phyloP scores from a whole-genome alignment of 2,329 filamentous ascomycete species.

The Diaporthe caulivora region DNA sequence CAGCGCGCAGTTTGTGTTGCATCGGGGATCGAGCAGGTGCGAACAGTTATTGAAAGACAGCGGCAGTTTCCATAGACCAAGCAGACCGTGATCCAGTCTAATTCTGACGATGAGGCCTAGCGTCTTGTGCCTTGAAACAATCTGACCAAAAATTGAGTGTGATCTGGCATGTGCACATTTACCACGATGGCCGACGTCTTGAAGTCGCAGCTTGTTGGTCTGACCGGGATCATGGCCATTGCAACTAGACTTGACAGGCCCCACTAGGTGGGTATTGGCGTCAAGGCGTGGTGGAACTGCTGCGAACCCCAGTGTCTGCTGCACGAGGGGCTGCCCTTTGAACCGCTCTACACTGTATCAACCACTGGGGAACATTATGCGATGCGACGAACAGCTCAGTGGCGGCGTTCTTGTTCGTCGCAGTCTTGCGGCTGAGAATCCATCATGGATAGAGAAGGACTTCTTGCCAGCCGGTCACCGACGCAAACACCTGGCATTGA shows the following conservation, averaged over 20 bases:
- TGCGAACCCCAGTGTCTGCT: conserved; percentile 7
- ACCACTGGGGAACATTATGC: background rate
- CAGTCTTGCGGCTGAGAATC: background rate
- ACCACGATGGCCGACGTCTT: background rate
- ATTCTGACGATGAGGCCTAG: background rate
- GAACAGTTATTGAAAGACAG: background rate
- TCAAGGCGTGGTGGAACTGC: background rate
- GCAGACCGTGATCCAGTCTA: background rate
- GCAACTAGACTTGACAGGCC: background rate
- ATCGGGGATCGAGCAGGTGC: background rate
- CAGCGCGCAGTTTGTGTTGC: background rate
- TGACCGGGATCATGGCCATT: conserved; percentile 12
- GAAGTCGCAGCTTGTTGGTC: background rate
- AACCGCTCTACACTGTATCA: no score
- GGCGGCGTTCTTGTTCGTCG: background rate
- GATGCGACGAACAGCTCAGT: background rate
- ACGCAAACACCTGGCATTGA: background rate
- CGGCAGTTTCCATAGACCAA: background rate
- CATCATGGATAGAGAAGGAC: background rate
- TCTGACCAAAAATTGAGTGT: background rate
- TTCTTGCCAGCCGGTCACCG: conserved; percentile 4
- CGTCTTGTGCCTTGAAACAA: background rate
- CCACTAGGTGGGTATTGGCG: conserved; percentile 16
- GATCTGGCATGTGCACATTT: background rate
- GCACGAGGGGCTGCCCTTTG: background rate